Base-by-base conservation (phyloP, 225 moss, liverwort and hornwort species). In the Antitrichia curtipendula region DNA sequence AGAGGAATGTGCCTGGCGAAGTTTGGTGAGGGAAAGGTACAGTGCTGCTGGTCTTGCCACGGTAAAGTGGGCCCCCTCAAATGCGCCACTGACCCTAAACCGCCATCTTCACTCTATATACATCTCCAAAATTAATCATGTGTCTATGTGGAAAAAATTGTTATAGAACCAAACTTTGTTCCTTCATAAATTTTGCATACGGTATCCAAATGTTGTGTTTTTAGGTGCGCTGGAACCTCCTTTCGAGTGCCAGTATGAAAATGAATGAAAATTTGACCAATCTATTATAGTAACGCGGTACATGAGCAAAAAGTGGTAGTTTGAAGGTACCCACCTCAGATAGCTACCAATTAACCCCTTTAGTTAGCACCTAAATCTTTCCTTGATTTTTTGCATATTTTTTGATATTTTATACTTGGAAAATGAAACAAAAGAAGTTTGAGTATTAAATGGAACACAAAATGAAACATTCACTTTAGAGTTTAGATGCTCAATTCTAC, bases 291-390 rank as follows among this genome's bases (percentile, higher is more conserved):
- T 17, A 17, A 34, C 0, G 5, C 5, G 6, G 3, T 3, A 65
- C 10, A 18, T 1, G 36, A 64, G 34, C 18, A 64, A 64, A 18
- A 34, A 34, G 9, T 18, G 10, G 10, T 4, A 1, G 34, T 34
- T 34, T 18, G 14, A 31, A 3, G 4, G 18, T 65, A 65, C 2
- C 6, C 11, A 65, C 65, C 11, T 19, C 19, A 36, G 0, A 24
- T 13, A 68, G 24, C 38, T 38, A 36, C 0, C 0, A 0, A 38
- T 23, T 13, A 13, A 22, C 3, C 2, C 5, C 3, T 40, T 69
- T 41, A 40, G 4, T 5, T 14, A 8, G 8, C 0, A 0, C 5
- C 2, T 41, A 2, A 41, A 41, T 69, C 2, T 1, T 41, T 40
- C 5, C 14, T 69, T 25, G 41, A 40, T 24, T 24, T 25, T 40